Evolutionary conservation across 495 filamentous ascomycete species (phyloP).

Genomic region (Aspergillus asperescens): DNA sequence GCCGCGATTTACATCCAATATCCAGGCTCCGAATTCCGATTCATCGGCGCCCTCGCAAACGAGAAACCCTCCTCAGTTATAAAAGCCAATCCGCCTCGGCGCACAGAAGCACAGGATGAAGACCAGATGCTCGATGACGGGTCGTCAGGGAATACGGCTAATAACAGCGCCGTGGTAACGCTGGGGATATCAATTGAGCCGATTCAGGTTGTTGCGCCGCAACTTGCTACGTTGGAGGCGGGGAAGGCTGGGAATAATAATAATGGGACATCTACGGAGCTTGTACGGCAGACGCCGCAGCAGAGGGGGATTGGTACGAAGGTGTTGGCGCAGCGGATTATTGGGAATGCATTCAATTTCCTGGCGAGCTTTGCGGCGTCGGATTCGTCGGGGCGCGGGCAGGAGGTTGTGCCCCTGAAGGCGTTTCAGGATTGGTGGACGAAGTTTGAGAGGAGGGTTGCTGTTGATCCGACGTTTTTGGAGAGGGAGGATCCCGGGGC

Average conservation of each 20-base stretch:
- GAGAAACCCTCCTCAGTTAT: constrained; percentile 90
- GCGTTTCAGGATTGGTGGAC: constrained; percentile 96
- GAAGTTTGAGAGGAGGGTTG: constrained; percentile 88
- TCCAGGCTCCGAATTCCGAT: constrained; percentile 57
- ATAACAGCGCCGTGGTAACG: constrained; percentile 45
- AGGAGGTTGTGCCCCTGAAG: constrained; percentile 83
- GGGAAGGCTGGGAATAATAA: constrained; percentile 19
- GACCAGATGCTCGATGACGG: constrained; percentile 45
- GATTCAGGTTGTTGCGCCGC: constrained; percentile 59
- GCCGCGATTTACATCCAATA: constrained; percentile 85
- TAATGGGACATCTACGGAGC: constrained; percentile 21
- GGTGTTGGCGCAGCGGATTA: constrained; percentile 83
- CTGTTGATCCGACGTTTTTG: constrained; percentile 82
- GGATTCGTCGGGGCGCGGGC: constrained; percentile 43
- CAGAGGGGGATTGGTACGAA: constrained; percentile 53
- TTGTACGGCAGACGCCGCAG: constrained; percentile 29
- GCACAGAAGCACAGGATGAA: constrained; percentile 31
- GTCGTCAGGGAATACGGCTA: not conserved
- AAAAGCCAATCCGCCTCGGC: constrained; percentile 45
- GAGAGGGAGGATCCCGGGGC: constrained; percentile 62
- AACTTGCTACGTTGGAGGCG: constrained; percentile 55
- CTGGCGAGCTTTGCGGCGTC: constrained; percentile 74
- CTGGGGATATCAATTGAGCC: constrained; percentile 84
- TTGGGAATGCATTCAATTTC: constrained; percentile 96
- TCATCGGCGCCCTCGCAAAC: constrained; percentile 81